Conservation (phyloP, 352 stramenopile genomes). For the Paralagenidium karlingii region DNA sequence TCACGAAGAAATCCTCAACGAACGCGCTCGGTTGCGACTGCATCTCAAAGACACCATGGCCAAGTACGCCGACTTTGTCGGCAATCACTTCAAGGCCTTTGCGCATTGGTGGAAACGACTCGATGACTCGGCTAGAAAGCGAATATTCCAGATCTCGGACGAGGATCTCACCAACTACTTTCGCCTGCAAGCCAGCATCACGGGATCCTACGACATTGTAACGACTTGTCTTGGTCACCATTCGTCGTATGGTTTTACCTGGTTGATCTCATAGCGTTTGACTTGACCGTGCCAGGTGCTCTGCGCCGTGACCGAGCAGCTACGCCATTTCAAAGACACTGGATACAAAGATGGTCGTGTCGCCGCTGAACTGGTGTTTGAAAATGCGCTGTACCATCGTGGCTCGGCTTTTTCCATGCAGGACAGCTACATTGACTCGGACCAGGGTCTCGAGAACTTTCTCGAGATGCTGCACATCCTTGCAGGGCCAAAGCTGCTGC, state of each 20-base stretch:
- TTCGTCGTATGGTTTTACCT: neutral
- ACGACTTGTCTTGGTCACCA: no score
- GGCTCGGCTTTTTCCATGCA: constrained; percentile 8
- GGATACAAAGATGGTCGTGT: constrained; percentile 83
- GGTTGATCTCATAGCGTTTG: neutral
- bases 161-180: constrained; percentile 80
- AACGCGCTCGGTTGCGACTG: constrained; percentile 79
- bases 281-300: constrained; percentile 29
- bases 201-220: constrained; percentile 86
- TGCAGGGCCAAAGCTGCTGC: constrained; percentile 41
- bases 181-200: constrained; percentile 73
- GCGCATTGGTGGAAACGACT: constrained; percentile 42
- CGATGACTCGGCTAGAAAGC: constrained; percentile 21
- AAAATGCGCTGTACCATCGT: constrained; percentile 19
- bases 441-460: constrained; percentile 28
- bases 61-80: constrained; percentile 42
- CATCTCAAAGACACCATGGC: constrained; percentile 69
- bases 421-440: constrained; percentile 19
- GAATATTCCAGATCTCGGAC: constrained; percentile 78
- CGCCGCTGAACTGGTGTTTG: constrained; percentile 52
- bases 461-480: constrained; percentile 47
- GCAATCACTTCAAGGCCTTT: constrained; percentile 56
- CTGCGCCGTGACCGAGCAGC: constrained; percentile 83
- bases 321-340: constrained; percentile 87
- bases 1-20: constrained; percentile 86